Conservation (phyloP, 345 rosid genomes). For the Populus simonii region DNA sequence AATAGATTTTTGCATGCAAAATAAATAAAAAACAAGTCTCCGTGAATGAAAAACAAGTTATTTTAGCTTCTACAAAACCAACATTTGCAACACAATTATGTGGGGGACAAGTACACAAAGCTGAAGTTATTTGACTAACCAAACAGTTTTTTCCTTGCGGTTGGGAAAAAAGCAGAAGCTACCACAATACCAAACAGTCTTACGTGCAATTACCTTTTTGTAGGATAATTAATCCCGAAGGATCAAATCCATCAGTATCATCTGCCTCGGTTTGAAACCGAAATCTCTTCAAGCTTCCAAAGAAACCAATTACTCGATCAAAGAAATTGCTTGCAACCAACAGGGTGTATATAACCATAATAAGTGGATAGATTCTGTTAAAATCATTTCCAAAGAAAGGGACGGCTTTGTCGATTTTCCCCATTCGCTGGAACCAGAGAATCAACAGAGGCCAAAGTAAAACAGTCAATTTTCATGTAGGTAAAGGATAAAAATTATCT, state of each 20-base stretch:
- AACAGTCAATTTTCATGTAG: slow-evolving; percentile 6
- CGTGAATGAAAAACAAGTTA: no score
- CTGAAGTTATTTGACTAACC: no score
- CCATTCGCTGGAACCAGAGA: slow-evolving; percentile 78
- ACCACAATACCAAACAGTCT: neutral
- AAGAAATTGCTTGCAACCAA: slow-evolving; percentile 94
- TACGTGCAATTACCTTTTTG: slow-evolving; percentile 60
- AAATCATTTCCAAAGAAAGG: slow-evolving; percentile 80
- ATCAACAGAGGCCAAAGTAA: slow-evolving; percentile 4
- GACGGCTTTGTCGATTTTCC: slow-evolving; percentile 77
- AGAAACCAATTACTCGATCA: slow-evolving; percentile 75
- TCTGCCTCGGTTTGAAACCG: slow-evolving; percentile 80
- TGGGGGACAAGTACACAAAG: no score
- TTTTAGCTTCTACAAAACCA: no score
- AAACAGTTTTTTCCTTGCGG: no score
- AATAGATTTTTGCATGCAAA: no score
- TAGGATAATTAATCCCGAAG: slow-evolving; percentile 85
- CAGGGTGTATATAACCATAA: slow-evolving; percentile 91
- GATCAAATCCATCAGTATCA: slow-evolving; percentile 87
- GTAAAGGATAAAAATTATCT: neutral
- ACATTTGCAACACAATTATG: no score
- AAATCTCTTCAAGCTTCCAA: slow-evolving; percentile 94
- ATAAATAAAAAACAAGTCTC: no score
- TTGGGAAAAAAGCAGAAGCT: no score
- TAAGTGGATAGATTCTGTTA: slow-evolving; percentile 92